Evolutionary conservation across 176 grass and related monocot genomes (phyloP), one percentile per base, ranked within the genome.

Genomic region (Musa schizocarpa): DNA sequence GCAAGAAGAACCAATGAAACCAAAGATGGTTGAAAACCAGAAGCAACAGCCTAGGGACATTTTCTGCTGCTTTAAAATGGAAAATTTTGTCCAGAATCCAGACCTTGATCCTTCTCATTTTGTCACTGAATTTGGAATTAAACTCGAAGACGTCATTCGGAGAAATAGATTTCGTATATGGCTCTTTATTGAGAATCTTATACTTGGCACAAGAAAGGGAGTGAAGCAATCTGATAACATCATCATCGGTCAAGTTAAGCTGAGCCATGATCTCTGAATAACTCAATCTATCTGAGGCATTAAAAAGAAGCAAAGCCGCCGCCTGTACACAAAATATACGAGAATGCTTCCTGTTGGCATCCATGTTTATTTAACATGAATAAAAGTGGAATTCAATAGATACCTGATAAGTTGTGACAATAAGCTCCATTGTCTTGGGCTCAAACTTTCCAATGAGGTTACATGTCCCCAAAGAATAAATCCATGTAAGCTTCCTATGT

Each of bases 81-180:
- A 75, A 82, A 51, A 65, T 24, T 20, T 68, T 23, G 13, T 4
- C 49, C 75, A 65, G 86, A 95, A 14, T 4, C 49, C 75, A 69
- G 86, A 95, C 96, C 96, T 99, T 99, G 55, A 99, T 95, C 81
- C 91, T 95, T 75, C 88, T 79, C 96, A 99, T 99, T 76, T 85
- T 99, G 55, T 99, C 91, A 12, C 88, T 92, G 72, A 99, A 99
- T 84, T 95, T 95, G 49, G 82, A 92, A 82, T 99, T 99, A 69
- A 99, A 95, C 78, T 88, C 88, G 26, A 99, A 99, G 51, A 82
- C 52, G 34, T 74, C 72, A 74, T 19, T 74, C 11, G 64, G 26
- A 79, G 77, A 79, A 21, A 79, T 79, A 0, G 64, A 69, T 56
- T 50, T 79, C 13, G 77, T 79, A 21, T 57, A 70, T 56, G 77